Base-by-base conservation (phyloP, 495 filamentous ascomycete genomes). In the Sordaria brevicollis region DNA sequence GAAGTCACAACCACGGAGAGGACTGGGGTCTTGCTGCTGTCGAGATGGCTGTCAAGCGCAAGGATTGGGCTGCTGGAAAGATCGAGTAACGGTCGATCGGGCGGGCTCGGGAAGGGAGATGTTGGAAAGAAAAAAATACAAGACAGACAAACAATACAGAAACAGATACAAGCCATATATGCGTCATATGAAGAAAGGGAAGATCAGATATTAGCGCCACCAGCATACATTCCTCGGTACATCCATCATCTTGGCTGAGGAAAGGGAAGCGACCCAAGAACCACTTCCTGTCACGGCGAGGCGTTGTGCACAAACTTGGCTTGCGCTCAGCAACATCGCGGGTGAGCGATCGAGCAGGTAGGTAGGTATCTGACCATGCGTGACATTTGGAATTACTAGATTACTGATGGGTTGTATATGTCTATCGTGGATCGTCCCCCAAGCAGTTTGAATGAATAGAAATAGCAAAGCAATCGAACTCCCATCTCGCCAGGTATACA, bases 21-120 rank as follows among this genome's bases (percentile, higher is more conserved):
- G 92, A 95, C 77, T 95, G 92, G 92, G 93, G 92, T n/a, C 79
- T 82, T 15, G 86, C 85, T 36, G 91, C 91, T 62, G 91, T 92
- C 34, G 91, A 93, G 82, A 83, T 93, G 81, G 89, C 86, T 3
- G 84, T 87, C 11, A 92, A 91, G 82, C 84, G 89, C 73, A 89
- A 82, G 75, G 84, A 83, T 62, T 92, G 90, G 89, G 84, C 84
- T 19, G 81, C 86, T 37, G 90, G 90, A n/a, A 85, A 84, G 73
- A 85, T 90, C 43, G 82, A 82, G 34, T 83, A 77, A 57, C 25
- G 25, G 49, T 57, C 49, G 25, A 57, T 17, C 49, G 31, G 29
- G 49, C 13, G 49, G 21, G 25, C n/a, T 68, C 17, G 25, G 49
- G 67, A 34, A 34, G 21, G 21, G 29, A 35, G 35, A 62, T 21